Evolutionary conservation across 441 rosid species (phyloP).

Genomic region (Erodium trifolium): DNA sequence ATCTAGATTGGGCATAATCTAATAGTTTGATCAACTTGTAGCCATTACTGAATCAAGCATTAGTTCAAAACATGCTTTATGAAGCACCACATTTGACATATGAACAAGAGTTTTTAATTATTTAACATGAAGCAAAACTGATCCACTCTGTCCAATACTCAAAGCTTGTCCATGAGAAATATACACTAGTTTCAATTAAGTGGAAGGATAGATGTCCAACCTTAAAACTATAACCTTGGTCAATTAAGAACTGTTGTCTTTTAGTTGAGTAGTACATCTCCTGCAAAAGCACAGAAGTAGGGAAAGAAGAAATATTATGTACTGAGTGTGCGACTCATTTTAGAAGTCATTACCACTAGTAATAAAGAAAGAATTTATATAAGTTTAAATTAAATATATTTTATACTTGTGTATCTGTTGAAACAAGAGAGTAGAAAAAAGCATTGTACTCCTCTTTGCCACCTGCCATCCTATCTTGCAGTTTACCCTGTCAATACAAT

Average conservation of each 20-base stretch:
- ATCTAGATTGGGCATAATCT: too few species aligned
- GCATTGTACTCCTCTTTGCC: slow-evolving; percentile 98
- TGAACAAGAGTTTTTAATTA: not conserved
- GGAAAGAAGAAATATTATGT: slow-evolving; percentile 3
- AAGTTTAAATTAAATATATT: slow-evolving; percentile 6
- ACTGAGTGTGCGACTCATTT: slow-evolving; percentile 3
- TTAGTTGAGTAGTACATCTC: slow-evolving; percentile 97
- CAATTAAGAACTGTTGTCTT: slow-evolving; percentile 91
- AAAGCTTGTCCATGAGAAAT: not conserved
- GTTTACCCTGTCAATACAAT: slow-evolving; percentile 56
- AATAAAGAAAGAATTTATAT: not conserved
- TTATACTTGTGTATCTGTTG: slow-evolving; percentile 79
- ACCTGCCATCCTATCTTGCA: slow-evolving; percentile 93
- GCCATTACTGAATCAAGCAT: not conserved
- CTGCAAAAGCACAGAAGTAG: slow-evolving; percentile 27
- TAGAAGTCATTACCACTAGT: not conserved
- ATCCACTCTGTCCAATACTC: too few species aligned
- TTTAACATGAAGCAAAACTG: not conserved
- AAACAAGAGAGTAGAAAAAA: slow-evolving; percentile 90
- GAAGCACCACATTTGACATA: not conserved
- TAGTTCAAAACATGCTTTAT: not conserved
- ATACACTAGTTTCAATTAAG: slow-evolving; percentile 3
- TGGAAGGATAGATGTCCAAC: slow-evolving; percentile 19
- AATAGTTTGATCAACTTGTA: too few species aligned
- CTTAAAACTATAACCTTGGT: slow-evolving; percentile 98